Evolutionary conservation across 2,329 filamentous ascomycete genomes (phyloP).

Genomic region (Botrytis aclada): DNA sequence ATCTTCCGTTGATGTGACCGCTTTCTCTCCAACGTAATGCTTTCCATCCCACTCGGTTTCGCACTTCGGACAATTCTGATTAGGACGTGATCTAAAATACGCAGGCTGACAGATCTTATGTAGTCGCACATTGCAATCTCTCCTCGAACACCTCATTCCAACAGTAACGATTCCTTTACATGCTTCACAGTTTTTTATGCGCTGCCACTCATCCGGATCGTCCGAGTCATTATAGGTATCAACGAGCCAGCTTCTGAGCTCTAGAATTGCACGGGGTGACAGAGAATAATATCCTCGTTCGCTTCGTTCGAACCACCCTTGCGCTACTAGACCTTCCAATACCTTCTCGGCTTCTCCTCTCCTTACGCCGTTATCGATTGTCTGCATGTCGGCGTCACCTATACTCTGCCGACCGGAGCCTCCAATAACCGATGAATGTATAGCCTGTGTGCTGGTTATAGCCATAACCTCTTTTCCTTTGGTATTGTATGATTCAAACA

Average conservation of each 20-base stretch:
- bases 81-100: constrained; percentile 61
- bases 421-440: constrained; percentile 64
- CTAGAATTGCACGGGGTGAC: constrained; percentile 75
- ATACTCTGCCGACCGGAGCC: constrained; percentile 40
- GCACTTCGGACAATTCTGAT: constrained; percentile 63
- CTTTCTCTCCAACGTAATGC: constrained; percentile 37
- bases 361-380: constrained; percentile 59
- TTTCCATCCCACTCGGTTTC: constrained; percentile 46
- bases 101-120: constrained; percentile 74
- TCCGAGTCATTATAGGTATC: constrained; percentile 83
- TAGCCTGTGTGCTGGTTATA: constrained; percentile 72
- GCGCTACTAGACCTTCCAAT: constrained; percentile 65
- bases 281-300: constrained; percentile 69
- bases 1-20: constrained; percentile 36
- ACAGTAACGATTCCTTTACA: constrained; percentile 88
- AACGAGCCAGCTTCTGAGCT: constrained; percentile 79
- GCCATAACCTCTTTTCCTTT: constrained; percentile 78
- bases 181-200: constrained; percentile 82
- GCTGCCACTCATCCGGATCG: constrained; percentile 58
- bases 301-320: constrained; percentile 83
- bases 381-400: constrained; percentile 32
- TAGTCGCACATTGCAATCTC: constrained; percentile 65
- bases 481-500: constrained; percentile 89
- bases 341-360: constrained; percentile 74
- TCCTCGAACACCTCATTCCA: constrained; percentile 71